Evolutionary conservation across 805 yeast genomes (phyloP).

Genomic region (Saccharomycopsis lassenensis): DNA sequence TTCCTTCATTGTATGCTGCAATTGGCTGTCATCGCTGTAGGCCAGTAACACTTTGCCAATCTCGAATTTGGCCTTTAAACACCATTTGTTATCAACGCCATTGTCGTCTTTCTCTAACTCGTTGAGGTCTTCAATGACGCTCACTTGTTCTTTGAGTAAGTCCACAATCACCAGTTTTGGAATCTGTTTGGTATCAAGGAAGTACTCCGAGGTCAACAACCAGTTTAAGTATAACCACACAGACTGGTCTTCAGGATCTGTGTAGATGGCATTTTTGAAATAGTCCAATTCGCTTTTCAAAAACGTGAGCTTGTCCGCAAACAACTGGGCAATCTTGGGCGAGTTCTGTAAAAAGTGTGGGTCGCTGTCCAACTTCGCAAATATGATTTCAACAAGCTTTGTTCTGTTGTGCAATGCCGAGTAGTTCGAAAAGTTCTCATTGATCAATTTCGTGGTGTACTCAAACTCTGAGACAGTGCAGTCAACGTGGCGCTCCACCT

Average conservation of each 20-base stretch:
- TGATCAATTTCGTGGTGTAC: constrained; percentile 71
- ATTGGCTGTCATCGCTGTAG: too few species aligned
- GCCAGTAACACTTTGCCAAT: constrained; percentile 30
- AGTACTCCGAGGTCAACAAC: constrained; percentile 43
- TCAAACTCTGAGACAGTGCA: constrained; percentile 46
- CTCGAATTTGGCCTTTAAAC: constrained; percentile 50
- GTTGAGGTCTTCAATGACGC: constrained; percentile 44
- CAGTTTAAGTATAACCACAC: constrained; percentile 86
- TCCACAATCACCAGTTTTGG: constrained; percentile 24
- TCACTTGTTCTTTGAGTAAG: constrained; percentile 24
- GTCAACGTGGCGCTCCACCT: constrained; percentile 21
- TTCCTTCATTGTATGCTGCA: too few species aligned
- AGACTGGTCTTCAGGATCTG: constrained; percentile 91
- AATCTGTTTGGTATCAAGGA: constrained; percentile 23
- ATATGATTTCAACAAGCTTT: constrained; percentile 48
- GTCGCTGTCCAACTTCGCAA: constrained; percentile 20
- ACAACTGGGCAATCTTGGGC: constrained; percentile 19
- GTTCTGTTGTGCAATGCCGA: constrained; percentile 94
- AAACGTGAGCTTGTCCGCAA: constrained; percentile 27
- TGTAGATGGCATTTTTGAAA: constrained; percentile 74
- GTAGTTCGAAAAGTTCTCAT: constrained; percentile 77
- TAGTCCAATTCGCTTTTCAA: constrained; percentile 51
- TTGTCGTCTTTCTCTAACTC: constrained; percentile 59
- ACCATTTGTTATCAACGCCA: constrained; percentile 60
- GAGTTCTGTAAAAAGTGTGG: too few species aligned